Base-by-base conservation (phyloP, 805 yeast genomes). In the Wickerhamiella azymoides region DNA sequence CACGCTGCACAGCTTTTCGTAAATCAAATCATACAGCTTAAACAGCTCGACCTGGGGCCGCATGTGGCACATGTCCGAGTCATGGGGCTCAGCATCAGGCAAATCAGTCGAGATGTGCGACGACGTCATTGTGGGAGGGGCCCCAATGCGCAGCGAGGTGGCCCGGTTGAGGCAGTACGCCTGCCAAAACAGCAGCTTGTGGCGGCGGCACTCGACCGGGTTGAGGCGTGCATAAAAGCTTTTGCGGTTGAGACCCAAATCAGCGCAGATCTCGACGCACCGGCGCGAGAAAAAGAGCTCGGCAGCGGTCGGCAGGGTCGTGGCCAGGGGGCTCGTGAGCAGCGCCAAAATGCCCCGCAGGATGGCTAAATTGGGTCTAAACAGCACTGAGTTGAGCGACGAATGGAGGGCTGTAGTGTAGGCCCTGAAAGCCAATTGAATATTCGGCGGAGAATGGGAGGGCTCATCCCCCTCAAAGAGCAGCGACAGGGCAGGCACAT, bases 221-320 rank as follows among this genome's bases (percentile, higher is more conserved):
- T 63, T 33, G 14, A 73, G 49, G 1, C 68, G 64, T 3, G 57
- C 52, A 43, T 67, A 66, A 2, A 69, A 53, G 39, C 74, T 80
- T 3, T 58, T 59, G 44, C 76, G 61, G 51, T 79, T 75, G 6
- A 80, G 61, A 0, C 83, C 83, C 55, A 76, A 53, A 35, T 74
- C 78, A 40, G 70, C 72, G 0, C 80, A 80, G 50, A 68, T 69
- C 49, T 79, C 63, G 5, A 73, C 66, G 5, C 76, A 42, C 19
- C 45, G 33, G 3, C 45, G 40, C 8, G 36, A 17, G 24, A 42
- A 36, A 14, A 36, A 42, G 8, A 36, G 9, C 45, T 36, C 40
- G 13, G 26, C 28, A 6, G 45, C 21, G n/a, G 36, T 26, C 2
- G 39, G 45, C 27, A 42, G 21, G 6, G 40, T 11, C n/a, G 24